A percentile compares a stretch with the other conserved stretches of the same genome.
Evolutionary conservation across 495 filamentous ascomycete genomes (phyloP).

Genomic region (Hyaloscypha variabilis): DNA sequence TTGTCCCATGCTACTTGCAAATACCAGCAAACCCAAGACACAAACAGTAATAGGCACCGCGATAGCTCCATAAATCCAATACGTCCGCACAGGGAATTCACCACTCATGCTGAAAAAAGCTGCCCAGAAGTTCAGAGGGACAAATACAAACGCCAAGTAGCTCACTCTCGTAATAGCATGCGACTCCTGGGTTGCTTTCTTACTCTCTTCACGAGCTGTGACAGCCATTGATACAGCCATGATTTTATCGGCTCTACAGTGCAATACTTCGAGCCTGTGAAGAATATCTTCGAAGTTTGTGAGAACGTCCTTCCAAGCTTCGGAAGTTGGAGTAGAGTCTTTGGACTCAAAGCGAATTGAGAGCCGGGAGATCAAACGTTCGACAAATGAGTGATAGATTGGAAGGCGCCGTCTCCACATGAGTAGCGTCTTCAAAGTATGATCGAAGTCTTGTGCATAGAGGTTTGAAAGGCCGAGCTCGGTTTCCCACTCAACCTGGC

Average conservation of each 20-base stretch:
- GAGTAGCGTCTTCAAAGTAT: conserved; percentile 41
- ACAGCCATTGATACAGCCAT: conserved; percentile 19
- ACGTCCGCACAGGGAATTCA: conserved; percentile 4
- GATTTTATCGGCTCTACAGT: conserved; percentile 36
- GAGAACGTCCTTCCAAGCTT: conserved; percentile 5
- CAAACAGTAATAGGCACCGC: conserved; percentile 10
- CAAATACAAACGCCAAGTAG: conserved; percentile 38
- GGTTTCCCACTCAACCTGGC: conserved; percentile 50
- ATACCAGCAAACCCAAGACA: conserved; percentile 8
- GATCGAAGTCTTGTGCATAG: conserved; percentile 38
- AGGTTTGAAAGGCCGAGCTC: conserved; percentile 27
- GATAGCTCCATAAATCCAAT: conserved; percentile 16
- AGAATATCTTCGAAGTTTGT: conserved; percentile 18
- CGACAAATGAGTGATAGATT: conserved; percentile 31
- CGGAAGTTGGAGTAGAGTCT: not conserved
- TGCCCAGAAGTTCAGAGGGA: conserved; percentile 36
- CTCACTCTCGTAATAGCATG: conserved; percentile 27
- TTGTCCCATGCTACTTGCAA: not conserved
- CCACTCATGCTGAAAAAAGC: conserved; percentile 40
- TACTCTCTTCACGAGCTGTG: conserved; percentile 1
- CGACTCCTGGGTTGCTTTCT: conserved; percentile 18
- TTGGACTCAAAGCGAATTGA: conserved; percentile 2
- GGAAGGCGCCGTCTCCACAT: conserved; percentile 33
- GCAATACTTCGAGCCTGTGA: conserved; percentile 30
- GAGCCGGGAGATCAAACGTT: conserved; percentile 29